Evolutionary conservation across 441 rosid species (phyloP), one percentile per base, ranked within the genome.

Genomic region (Pelargonium citronellum): DNA sequence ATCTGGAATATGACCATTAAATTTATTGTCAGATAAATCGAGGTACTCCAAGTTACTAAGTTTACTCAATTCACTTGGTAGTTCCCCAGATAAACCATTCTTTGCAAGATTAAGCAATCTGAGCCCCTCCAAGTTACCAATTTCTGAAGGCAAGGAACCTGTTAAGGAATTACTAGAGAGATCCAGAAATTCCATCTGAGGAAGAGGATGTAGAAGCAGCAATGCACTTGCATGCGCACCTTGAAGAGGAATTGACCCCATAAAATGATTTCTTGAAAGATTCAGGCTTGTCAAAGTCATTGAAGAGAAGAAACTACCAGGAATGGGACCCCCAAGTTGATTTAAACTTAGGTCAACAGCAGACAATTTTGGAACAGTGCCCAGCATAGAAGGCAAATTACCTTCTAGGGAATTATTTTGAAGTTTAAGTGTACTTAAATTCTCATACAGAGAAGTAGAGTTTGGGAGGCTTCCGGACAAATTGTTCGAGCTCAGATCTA

Each of bases 401-500:
- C 98, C 96, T 20, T 27, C 74, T 2, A 93, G 75, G 46, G 81
- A 86, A 75, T 93, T 93, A 78, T 87, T 81, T 64, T 86, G 69
- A 68, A 93, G 84, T 68, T 76, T 88, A 74, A 93, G 80, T 5
- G 74, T 79, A 63, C 69, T 83, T 75, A 93, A 80, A 64, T 82
- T 83, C 30, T 73, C 75, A 81, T 83, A 87, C 53, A 75, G 83
- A 68, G 87, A 78, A 72, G 80, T 79, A 73, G 83, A 80, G 73
- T 85, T 81, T 11, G 95, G 84, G 64, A 91, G 67, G 82, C 75
- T 82, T 81, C 98, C 97, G 2, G 86, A 82, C 75, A 93, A 83
- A n/a, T 69, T 75, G 79, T 93, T 93, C 64, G 95, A 87, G 79
- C 98, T 90, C 83, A 93, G 79, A 83, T 93, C 97, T 74, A 93